phyloP scores from a whole-genome alignment of 441 rosid species.

The Populus hybrid region DNA sequence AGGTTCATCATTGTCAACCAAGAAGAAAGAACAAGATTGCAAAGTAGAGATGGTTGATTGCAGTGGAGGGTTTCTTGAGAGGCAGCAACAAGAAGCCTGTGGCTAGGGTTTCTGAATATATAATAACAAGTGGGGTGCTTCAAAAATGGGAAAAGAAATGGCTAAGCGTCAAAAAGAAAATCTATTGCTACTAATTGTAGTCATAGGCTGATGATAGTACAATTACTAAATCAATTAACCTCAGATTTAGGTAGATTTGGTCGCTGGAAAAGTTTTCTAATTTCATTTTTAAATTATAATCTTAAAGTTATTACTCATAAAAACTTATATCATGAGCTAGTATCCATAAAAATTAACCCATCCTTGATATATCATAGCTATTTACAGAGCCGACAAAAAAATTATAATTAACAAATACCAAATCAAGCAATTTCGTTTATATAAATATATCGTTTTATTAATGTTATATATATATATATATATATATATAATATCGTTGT shows the following conservation, averaged over 20 bases:
- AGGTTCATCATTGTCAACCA: conserved; percentile 48
- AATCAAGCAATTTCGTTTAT: too few relatives aligned
- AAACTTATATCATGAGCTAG: too few relatives aligned
- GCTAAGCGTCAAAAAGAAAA: conserved; percentile 10
- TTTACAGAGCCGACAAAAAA: too few relatives aligned
- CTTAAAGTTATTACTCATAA: too few relatives aligned
- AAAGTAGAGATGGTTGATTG: not conserved
- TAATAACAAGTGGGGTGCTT: not conserved
- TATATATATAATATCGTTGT: too few relatives aligned
- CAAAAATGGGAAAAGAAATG: conserved; percentile 4
- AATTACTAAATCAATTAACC: not conserved
- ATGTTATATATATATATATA: too few relatives aligned
- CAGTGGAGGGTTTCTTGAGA: not conserved
- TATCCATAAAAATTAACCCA: too few relatives aligned
- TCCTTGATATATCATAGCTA: too few relatives aligned
- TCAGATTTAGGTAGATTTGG: not conserved
- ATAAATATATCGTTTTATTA: too few relatives aligned
- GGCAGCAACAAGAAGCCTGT: conserved; percentile 2
- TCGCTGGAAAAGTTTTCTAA: too few relatives aligned
- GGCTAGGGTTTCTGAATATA: conserved; percentile 24
- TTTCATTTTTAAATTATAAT: too few relatives aligned
- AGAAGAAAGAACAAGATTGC: conserved; percentile 15
- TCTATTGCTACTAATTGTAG: not conserved
- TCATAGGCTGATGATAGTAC: not conserved
- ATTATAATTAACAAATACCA: too few relatives aligned